phyloP scores from a whole-genome alignment of 2,329 filamentous ascomycete genomes.

The Chaetoscypha palmicola region DNA sequence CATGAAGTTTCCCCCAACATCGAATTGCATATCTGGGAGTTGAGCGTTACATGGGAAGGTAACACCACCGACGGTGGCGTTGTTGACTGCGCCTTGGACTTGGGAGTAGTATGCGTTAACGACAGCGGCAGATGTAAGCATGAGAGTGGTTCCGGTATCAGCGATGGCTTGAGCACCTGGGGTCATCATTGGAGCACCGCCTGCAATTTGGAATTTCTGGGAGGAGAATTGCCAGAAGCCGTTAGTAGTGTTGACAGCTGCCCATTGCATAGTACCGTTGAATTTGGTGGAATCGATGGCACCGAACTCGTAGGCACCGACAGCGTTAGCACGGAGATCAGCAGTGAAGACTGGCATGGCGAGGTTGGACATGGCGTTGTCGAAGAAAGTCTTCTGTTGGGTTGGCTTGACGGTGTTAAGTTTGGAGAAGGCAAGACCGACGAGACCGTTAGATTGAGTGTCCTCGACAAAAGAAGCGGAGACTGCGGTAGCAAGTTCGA shows the following conservation, averaged over 20 bases:
- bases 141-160: constrained; percentile 39
- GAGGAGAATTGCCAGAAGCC: constrained; percentile 53
- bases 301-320: constrained; percentile 49
- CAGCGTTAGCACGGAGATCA: constrained; percentile 40
- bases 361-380: constrained; percentile 28
- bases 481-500: constrained; percentile 31
- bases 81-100: constrained; percentile 33
- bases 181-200: constrained; percentile 49
- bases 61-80: constrained; percentile 31
- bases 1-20: constrained; percentile 36
- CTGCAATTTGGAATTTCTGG: constrained; percentile 39
- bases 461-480: constrained; percentile 32
- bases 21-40: constrained; percentile 33
- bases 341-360: constrained; percentile 54
- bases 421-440: constrained; percentile 48
- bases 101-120: constrained; percentile 36
- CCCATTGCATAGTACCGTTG: constrained; percentile 46
- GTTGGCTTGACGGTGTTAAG: constrained; percentile 31
- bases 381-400: constrained; percentile 32
- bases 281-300: constrained; percentile 47
- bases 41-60: constrained; percentile 33
- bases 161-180: constrained; percentile 44
- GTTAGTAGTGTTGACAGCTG: constrained; percentile 39
- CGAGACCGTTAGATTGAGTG: constrained; percentile 46
- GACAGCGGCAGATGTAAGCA: constrained; percentile 33